A percentile compares a stretch with the other conserved stretches of the same genome.
Conservation (phyloP, 495 filamentous ascomycete genomes). For the Podospora australis region DNA sequence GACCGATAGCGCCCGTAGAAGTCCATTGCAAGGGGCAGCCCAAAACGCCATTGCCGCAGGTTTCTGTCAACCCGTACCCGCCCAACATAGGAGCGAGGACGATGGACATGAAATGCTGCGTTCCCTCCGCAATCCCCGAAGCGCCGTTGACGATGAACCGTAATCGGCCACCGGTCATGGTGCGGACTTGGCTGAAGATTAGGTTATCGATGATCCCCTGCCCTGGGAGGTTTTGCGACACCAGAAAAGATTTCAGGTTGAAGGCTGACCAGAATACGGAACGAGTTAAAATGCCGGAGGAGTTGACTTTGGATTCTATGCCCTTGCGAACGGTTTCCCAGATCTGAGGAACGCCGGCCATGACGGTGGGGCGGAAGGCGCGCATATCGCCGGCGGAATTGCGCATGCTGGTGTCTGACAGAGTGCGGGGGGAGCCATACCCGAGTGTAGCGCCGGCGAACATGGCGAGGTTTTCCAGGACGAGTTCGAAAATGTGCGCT, state of each 20-base stretch:
- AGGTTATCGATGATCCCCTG: slow-evolving; percentile 70
- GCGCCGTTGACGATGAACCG: slow-evolving; percentile 75
- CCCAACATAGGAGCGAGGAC: slow-evolving; percentile 68
- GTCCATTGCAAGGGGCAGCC: slow-evolving; percentile 63
- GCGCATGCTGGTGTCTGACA: slow-evolving; percentile 57
- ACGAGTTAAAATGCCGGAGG: slow-evolving; percentile 21
- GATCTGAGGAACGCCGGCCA: slow-evolving; percentile 80
- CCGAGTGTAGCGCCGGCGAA: slow-evolving; percentile 72
- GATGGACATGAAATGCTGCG: slow-evolving; percentile 73
- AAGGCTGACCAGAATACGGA: slow-evolving; percentile 41
- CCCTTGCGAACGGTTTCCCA: slow-evolving; percentile 76
- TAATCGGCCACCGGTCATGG: slow-evolving; percentile 65
- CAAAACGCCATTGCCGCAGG: slow-evolving; percentile 63
- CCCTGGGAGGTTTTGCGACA: slow-evolving; percentile 56
- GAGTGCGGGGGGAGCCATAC: slow-evolving; percentile 75
- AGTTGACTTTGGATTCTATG: slow-evolving; percentile 58
- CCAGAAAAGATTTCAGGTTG: slow-evolving; percentile 49
- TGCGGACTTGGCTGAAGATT: slow-evolving; percentile 68
- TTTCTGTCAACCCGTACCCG: slow-evolving; percentile 89
- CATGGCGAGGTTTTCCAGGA: slow-evolving; percentile 68
- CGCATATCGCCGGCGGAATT: slow-evolving; percentile 63
- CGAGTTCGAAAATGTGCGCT: slow-evolving; percentile 82
- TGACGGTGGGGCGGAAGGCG: slow-evolving; percentile 67
- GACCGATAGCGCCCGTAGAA: slow-evolving; percentile 68
- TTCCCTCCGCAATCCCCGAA: slow-evolving; percentile 67